phyloP scores from a whole-genome alignment of 371 early-diverging fungal genomes.

The Dentiscutata heterogama region DNA sequence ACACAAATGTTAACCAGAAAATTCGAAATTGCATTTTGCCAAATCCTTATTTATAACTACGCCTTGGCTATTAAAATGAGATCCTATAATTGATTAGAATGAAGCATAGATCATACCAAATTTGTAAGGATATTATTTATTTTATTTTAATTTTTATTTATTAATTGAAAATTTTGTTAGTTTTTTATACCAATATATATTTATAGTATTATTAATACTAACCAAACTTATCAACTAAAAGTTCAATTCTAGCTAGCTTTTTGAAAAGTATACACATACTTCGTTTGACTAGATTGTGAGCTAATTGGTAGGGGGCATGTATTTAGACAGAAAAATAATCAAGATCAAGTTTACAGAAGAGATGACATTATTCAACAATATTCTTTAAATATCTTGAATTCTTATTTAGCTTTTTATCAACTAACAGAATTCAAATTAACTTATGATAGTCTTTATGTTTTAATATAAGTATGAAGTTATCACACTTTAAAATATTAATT shows the following conservation, averaged over 20 bases:
- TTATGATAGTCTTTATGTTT: background rate
- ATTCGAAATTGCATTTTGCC: background rate
- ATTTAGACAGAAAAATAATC: background rate
- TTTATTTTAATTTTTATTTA: no score
- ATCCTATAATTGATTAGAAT: no score
- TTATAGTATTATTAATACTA: no score
- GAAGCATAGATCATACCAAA: no score
- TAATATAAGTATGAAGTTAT: background rate
- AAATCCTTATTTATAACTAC: background rate
- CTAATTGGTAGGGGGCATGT: background rate
- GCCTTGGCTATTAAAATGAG: background rate
- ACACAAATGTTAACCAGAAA: background rate
- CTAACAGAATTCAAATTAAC: slow-evolving; percentile 4
- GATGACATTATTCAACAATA: background rate
- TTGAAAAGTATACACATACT: background rate
- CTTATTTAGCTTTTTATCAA: background rate
- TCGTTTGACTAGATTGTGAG: background rate
- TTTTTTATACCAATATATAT: no score
- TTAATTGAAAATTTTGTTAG: no score
- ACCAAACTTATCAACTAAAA: background rate
- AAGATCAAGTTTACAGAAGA: background rate
- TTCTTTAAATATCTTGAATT: slow-evolving; percentile 22
- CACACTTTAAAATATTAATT: background rate
- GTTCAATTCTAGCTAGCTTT: background rate
- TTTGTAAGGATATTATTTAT: no score